phyloP scores from a whole-genome alignment of 106 monocot genomes.

The Dioscorea zingiberensis region DNA sequence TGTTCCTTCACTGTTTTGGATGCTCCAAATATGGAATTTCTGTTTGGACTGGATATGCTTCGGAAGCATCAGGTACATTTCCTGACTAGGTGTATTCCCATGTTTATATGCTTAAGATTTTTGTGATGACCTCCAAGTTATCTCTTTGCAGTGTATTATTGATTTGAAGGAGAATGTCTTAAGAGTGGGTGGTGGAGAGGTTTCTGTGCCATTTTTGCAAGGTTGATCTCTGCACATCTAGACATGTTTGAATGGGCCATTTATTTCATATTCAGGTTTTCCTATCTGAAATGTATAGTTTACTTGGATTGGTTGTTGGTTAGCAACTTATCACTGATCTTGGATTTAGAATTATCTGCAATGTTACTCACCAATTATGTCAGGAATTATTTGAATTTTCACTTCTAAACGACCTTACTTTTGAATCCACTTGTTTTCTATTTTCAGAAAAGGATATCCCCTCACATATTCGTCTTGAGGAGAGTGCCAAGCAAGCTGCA shows the following conservation, averaged over 20 bases:
- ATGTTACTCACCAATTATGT: no score
- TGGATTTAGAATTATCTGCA: no score
- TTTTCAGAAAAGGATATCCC: conserved; percentile 96
- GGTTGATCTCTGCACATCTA: conserved; percentile 43
- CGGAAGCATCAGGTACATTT: conserved; percentile 86
- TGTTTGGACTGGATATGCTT: conserved; percentile 90
- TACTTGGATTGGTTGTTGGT: no score
- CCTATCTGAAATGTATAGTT: no score
- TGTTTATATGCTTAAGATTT: not conserved
- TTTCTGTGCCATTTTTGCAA: conserved; percentile 98
- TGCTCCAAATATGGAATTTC: conserved; percentile 92
- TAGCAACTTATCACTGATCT: no score
- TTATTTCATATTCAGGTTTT: no score
- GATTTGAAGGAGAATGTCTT: conserved; percentile 98
- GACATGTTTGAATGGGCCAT: no score
- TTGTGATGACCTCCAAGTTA: not conserved
- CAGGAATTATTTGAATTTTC: no score
- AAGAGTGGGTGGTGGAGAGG: conserved; percentile 95
- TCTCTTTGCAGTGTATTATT: conserved; percentile 70
- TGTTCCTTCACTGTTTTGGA: conserved; percentile 97
- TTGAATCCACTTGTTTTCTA: not conserved
- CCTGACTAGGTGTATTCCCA: not conserved
- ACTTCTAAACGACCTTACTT: no score
- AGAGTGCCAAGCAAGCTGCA: conserved; percentile 44
- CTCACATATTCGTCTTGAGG: conserved; percentile 64